A percentile compares a stretch with the other conserved stretches of the same genome.
Evolutionary conservation across 1,139 yeast genomes (phyloP).

Genomic region (Spathaspora jeffriesii): DNA sequence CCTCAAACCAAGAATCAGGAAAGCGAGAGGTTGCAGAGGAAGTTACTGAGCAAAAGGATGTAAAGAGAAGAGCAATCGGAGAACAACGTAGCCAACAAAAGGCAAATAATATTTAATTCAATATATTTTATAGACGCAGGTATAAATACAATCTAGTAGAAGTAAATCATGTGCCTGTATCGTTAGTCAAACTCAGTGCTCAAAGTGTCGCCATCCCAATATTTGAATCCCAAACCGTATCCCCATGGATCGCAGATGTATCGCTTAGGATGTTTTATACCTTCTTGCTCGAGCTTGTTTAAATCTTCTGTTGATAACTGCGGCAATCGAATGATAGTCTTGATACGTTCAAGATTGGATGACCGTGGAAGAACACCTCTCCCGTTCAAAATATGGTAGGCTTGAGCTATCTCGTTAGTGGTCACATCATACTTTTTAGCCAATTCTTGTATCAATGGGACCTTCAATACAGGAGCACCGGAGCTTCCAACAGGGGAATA

Average conservation of each 20-base stretch:
- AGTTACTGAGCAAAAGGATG: slow-evolving; percentile 1
- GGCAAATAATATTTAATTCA: background rate
- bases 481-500: slow-evolving; percentile 37
- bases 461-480: slow-evolving; percentile 37
- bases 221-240: slow-evolving; percentile 35
- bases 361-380: slow-evolving; percentile 36
- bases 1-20: slow-evolving; percentile 3
- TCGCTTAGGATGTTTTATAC: slow-evolving; percentile 41
- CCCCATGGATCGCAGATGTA: slow-evolving; percentile 39
- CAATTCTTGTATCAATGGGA: slow-evolving; percentile 30
- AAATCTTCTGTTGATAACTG: slow-evolving; percentile 46
- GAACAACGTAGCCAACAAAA: background rate
- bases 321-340: slow-evolving; percentile 31
- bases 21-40: slow-evolving; percentile 7
- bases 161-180: background rate
- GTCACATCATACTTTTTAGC: slow-evolving; percentile 33
- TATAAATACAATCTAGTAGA: background rate
- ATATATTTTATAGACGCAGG: slow-evolving; percentile 1
- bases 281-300: slow-evolving; percentile 38
- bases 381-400: slow-evolving; percentile 38
- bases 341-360: slow-evolving; percentile 38
- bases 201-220: slow-evolving; percentile 29
- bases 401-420: slow-evolving; percentile 38
- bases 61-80: slow-evolving; percentile 4
- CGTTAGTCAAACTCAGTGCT: slow-evolving; percentile 18